phyloP scores from a whole-genome alignment of 2,329 filamentous ascomycete genomes.

The Hysterium pulicare region DNA sequence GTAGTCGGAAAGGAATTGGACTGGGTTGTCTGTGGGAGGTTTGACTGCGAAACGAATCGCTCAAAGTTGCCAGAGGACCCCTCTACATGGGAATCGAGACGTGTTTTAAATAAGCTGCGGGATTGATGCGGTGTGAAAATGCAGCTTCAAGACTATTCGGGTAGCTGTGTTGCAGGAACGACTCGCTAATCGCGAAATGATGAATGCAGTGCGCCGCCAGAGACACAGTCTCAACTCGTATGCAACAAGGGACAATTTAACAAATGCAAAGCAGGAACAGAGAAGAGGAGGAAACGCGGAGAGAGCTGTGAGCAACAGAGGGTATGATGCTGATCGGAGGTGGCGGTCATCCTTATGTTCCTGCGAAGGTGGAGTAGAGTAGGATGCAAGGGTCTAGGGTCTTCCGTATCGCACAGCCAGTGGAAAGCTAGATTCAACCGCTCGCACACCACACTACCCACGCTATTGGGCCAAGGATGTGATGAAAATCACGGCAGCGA shows the following conservation, averaged over 20 bases:
- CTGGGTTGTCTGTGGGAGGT: conserved; percentile 10
- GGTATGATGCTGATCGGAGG: conserved; percentile 26
- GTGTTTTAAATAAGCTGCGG: conserved; percentile 13
- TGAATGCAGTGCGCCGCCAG: conserved; percentile 12
- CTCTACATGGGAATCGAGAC: conserved; percentile 32
- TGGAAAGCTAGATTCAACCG: conserved; percentile 33
- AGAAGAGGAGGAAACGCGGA: conserved; percentile 11
- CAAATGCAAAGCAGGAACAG: conserved; percentile 8
- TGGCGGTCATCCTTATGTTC: conserved; percentile 28
- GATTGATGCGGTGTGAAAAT: conserved; percentile 32
- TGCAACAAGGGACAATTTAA: conserved; percentile 11
- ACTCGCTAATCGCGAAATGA: conserved; percentile 17
- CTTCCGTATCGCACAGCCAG: conserved; percentile 30
- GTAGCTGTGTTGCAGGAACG: conserved; percentile 17
- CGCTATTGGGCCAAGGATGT: conserved; percentile 39
- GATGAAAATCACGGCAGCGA: conserved; percentile 21
- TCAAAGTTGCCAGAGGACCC: conserved; percentile 7
- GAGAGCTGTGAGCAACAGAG: conserved; percentile 9
- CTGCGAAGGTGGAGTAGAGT: conserved; percentile 26
- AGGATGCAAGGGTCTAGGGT: conserved; percentile 29
- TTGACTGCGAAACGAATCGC: conserved; percentile 12
- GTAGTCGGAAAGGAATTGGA: conserved; percentile 20
- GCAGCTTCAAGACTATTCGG: conserved; percentile 22
- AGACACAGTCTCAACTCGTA: conserved; percentile 18
- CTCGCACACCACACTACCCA: conserved; percentile 22